Conservation (phyloP, 2,329 filamentous ascomycete genomes). For the Sphaerulina musiva region DNA sequence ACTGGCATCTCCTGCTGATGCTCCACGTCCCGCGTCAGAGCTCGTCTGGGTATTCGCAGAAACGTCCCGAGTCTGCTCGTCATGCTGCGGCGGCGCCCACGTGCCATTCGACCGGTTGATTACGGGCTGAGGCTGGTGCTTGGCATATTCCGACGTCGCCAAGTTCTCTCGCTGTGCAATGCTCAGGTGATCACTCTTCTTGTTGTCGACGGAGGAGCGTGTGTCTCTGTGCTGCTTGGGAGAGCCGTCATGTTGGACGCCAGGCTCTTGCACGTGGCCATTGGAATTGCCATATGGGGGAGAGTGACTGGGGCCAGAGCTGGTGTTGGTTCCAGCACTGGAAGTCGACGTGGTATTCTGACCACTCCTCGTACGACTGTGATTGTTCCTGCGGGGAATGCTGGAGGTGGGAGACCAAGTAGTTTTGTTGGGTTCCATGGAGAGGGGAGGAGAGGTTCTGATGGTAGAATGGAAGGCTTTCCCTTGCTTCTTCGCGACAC, state of each 20-base stretch:
- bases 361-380: background rate
- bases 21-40: background rate
- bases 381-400: background rate
- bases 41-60: background rate
- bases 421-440: constrained; percentile 8
- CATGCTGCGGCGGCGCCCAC: background rate
- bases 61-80: background rate
- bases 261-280: background rate
- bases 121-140: background rate
- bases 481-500: constrained; percentile 4
- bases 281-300: background rate
- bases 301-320: background rate
- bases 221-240: background rate
- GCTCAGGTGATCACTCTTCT: background rate
- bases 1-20: background rate
- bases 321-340: background rate
- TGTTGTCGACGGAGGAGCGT: background rate
- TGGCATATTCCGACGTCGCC: background rate
- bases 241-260: background rate
- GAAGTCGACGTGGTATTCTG: background rate
- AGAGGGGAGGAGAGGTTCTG: background rate
- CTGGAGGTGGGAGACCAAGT: constrained; percentile 5
- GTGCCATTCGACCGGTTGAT: background rate
- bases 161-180: background rate
- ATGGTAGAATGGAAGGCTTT: background rate